phyloP scores from a whole-genome alignment of 177 flowering plant genomes.

The Vitis hybrid region DNA sequence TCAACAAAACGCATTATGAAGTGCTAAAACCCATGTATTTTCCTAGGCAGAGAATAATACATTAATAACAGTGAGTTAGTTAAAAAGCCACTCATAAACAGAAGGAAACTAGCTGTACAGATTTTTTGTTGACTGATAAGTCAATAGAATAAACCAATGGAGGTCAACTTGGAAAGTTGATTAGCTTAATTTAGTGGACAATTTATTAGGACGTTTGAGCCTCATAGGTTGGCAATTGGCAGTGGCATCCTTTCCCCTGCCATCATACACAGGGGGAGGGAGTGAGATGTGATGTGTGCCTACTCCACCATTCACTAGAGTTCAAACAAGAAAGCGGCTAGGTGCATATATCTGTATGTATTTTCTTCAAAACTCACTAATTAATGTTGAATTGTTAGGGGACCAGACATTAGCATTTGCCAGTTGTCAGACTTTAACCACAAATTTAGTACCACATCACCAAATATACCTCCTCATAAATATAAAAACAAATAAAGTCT shows the following conservation, averaged over 20 bases:
- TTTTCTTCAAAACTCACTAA: not conserved
- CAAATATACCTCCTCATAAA: not conserved
- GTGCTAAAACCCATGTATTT: no score
- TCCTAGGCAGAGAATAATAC: no score
- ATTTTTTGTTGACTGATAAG: constrained; percentile 15
- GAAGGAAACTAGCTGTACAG: constrained; percentile 5
- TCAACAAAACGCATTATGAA: no score
- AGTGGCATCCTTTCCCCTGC: not conserved
- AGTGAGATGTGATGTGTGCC: constrained; percentile 1
- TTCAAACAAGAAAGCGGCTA: not conserved
- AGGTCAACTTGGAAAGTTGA: constrained; percentile 11
- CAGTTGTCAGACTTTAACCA: not conserved
- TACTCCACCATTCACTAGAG: not conserved
- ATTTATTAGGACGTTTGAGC: not conserved
- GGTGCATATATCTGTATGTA: not conserved
- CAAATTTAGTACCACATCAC: not conserved
- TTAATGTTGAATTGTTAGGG: not conserved
- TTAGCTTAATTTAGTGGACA: constrained; percentile 7
- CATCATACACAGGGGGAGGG: not conserved
- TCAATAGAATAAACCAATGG: not conserved
- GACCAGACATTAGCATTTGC: not conserved
- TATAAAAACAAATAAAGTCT: not conserved
- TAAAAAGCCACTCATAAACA: not conserved
- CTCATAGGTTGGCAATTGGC: constrained; percentile 1
- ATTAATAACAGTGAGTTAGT: not conserved